Evolutionary conservation across 306 rosid species (phyloP).

Genomic region (Quercus ilex): DNA sequence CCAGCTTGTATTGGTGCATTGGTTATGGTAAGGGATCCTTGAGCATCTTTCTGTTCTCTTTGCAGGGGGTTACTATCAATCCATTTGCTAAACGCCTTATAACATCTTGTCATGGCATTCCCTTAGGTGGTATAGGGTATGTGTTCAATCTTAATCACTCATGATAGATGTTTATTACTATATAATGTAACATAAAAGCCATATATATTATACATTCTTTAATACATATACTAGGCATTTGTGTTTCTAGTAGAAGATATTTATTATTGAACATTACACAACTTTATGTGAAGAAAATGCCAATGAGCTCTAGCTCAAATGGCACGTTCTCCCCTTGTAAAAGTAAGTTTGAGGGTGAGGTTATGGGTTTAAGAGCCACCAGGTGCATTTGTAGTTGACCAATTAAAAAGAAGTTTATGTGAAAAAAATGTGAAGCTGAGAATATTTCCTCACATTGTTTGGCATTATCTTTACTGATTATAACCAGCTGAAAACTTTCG

Average conservation of each 20-base stretch:
- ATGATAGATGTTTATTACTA: conserved; percentile 3
- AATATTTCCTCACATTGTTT: neutral
- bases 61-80: conserved; percentile 52
- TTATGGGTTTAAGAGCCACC: no score
- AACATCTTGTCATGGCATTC: conserved; percentile 73
- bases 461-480: neutral
- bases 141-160: conserved; percentile 20
- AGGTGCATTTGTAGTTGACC: no score
- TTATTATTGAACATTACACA: no score
- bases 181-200: neutral
- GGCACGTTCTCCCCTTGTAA: no score
- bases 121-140: conserved; percentile 92
- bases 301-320: no score
- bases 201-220: no score
- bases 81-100: conserved; percentile 59
- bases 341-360: no score
- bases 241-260: no score
- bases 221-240: no score
- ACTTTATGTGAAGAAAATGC: no score
- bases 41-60: conserved; percentile 21
- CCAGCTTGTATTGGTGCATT: conserved; percentile 15
- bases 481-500: neutral
- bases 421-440: neutral
- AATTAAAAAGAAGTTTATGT: neutral
- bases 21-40: conserved; percentile 15